These are phyloP conservation scores for Edaphochlamys debaryana DNA, from an alignment of 139 green algal species.

Conservation along the genomic window DNA sequence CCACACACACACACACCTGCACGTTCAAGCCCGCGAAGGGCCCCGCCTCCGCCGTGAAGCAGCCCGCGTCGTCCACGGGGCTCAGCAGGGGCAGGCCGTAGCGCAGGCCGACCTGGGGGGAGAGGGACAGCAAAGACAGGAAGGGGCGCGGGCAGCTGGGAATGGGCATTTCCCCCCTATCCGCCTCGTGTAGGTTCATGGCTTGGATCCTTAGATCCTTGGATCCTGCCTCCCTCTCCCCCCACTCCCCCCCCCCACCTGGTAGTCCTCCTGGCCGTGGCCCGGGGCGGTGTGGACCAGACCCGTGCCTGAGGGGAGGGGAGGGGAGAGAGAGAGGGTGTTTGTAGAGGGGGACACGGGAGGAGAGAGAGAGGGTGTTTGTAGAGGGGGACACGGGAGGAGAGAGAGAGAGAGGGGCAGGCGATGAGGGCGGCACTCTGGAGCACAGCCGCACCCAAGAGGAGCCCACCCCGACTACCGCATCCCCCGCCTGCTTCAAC, in stretches of 20 bases:
- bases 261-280: conserved; percentile 98
- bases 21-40: conserved; percentile 87
- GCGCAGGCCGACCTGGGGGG: conserved; percentile 77
- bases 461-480: too few relatives aligned
- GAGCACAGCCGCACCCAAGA: too few relatives aligned
- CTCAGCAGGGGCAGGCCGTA: conserved; percentile 91
- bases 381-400: background rate
- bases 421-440: background rate
- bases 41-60: conserved; percentile 94
- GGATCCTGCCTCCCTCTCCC: background rate
- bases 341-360: too few relatives aligned
- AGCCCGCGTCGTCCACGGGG: conserved; percentile 94
- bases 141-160: background rate
- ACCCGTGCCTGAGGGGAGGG: conserved; percentile 77
- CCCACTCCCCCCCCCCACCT: conserved; percentile 47
- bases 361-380: background rate
- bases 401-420: background rate
- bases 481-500: too few relatives aligned
- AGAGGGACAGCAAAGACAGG: background rate
- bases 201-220: too few relatives aligned
- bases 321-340: background rate
- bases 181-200: too few relatives aligned
- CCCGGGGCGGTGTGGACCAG: conserved; percentile 96
- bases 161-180: too few relatives aligned
- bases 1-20: conserved; percentile 48